These are phyloP conservation scores for Boletus semigastroideus DNA, from an alignment of 1,284 basidiomycete genomes.

Conservation along the genomic window DNA sequence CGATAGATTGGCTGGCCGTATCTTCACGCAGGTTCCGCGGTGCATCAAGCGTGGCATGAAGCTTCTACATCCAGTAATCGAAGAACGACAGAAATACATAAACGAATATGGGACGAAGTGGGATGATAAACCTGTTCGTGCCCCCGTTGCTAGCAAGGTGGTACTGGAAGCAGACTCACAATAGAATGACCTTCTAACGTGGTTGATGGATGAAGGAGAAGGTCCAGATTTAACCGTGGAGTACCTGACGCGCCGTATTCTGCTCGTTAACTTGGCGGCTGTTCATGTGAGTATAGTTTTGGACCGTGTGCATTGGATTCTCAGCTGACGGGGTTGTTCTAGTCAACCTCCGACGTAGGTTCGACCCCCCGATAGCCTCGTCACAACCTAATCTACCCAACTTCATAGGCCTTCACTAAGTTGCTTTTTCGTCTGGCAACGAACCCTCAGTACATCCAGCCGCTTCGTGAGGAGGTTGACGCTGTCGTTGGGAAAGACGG, in stretches of 20 bases:
- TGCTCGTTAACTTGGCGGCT: constrained; percentile 38
- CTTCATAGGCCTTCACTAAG: background rate
- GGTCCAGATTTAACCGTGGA: constrained; percentile 29
- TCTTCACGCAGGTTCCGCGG: background rate
- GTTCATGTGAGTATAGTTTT: constrained; percentile 26
- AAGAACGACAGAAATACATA: constrained; percentile 35
- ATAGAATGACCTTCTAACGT: constrained; percentile 43
- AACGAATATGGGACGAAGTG: constrained; percentile 29
- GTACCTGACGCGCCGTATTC: constrained; percentile 33
- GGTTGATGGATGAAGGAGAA: constrained; percentile 43
- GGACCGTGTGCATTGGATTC: background rate
- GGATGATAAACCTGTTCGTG: background rate
- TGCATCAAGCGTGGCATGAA: constrained; percentile 13
- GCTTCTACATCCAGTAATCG: constrained; percentile 38
- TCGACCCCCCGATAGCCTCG: background rate
- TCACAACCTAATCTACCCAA: background rate
- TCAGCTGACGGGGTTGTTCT: background rate
- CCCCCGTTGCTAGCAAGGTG: too few relatives aligned
- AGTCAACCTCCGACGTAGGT: constrained; percentile 18
- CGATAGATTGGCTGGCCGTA: constrained; percentile 2
- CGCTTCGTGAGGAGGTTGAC: background rate
- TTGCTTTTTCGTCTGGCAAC: background rate
- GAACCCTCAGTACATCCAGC: background rate
- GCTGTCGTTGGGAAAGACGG: background rate
- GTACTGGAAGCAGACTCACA: background rate